A percentile compares a stretch with the other conserved stretches of the same genome.
These are phyloP conservation scores for Daldinia sp. DNA, from an alignment of 2,329 filamentous ascomycete genomes.

Conservation along the genomic window DNA sequence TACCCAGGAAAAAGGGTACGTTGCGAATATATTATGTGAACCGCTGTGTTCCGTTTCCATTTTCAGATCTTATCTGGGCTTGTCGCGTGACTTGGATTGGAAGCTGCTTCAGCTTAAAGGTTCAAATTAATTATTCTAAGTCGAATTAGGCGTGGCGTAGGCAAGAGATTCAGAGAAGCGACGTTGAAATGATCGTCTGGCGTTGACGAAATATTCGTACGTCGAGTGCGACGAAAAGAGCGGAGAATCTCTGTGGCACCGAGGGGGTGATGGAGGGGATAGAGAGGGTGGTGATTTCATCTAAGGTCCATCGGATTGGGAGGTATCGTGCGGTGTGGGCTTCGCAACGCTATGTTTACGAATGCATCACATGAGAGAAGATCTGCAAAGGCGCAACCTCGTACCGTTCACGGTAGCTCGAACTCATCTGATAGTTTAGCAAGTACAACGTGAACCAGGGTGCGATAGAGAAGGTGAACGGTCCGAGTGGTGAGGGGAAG, in stretches of 20 bases:
- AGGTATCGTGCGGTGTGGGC: slow-evolving; percentile 27
- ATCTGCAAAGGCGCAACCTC: slow-evolving; percentile 26
- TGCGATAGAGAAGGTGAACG: background rate
- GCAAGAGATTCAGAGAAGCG: slow-evolving; percentile 1
- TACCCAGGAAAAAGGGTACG: slow-evolving; percentile 46
- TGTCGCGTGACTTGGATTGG: slow-evolving; percentile 16
- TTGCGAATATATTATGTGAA: slow-evolving; percentile 36
- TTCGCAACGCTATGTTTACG: slow-evolving; percentile 26
- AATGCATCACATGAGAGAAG: slow-evolving; percentile 29
- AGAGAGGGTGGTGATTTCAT: slow-evolving; percentile 31
- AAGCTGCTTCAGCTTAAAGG: slow-evolving; percentile 1
- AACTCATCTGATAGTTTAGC: slow-evolving; percentile 21
- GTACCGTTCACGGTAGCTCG: slow-evolving; percentile 19
- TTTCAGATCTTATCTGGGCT: slow-evolving; percentile 1
- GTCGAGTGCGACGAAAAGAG: slow-evolving; percentile 33
- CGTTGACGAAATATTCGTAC: slow-evolving; percentile 19
- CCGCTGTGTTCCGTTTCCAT: slow-evolving; percentile 35
- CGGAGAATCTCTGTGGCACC: slow-evolving; percentile 27
- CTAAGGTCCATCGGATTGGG: slow-evolving; percentile 21
- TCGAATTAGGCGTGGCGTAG: slow-evolving; percentile 3
- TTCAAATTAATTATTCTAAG: slow-evolving; percentile 16
- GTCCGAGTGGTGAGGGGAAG: background rate
- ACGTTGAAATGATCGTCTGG: slow-evolving; percentile 10
- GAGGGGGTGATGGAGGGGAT: slow-evolving; percentile 17
- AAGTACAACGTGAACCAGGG: background rate